Evolutionary conservation across 1,284 basidiomycete species (phyloP).

Genomic region (Irpex rosettiformis): DNA sequence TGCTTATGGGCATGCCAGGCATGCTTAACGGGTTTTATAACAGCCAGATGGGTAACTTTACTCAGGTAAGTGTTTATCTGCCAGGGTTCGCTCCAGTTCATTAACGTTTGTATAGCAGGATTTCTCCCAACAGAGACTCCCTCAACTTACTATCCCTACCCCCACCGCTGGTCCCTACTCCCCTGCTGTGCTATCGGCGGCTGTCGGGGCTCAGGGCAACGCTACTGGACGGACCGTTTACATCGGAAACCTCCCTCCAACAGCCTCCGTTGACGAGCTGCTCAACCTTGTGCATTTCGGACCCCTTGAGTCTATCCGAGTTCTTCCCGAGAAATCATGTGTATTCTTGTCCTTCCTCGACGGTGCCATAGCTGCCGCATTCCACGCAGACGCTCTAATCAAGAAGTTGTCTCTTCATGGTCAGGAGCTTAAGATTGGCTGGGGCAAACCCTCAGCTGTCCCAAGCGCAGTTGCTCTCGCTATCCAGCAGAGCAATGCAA

Average conservation of each 20-base stretch:
- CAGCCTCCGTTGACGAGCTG: slow-evolving; percentile 95
- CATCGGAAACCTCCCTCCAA: slow-evolving; percentile 94
- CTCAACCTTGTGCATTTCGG: slow-evolving; percentile 98
- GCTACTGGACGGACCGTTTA: slow-evolving; percentile 89
- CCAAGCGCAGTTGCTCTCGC: slow-evolving; percentile 81
- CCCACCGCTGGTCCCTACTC: slow-evolving; percentile 54
- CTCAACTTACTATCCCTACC: slow-evolving; percentile 60
- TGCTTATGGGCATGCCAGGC: slow-evolving; percentile 72
- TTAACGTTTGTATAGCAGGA: slow-evolving; percentile 20
- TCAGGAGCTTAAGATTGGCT: slow-evolving; percentile 93
- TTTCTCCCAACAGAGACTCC: slow-evolving; percentile 51
- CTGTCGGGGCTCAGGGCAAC: slow-evolving; percentile 62
- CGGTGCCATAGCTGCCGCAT: slow-evolving; percentile 84
- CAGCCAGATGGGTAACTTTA: slow-evolving; percentile 64
- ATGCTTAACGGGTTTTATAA: slow-evolving; percentile 69
- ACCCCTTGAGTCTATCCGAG: slow-evolving; percentile 91
- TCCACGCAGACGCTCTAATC: slow-evolving; percentile 92
- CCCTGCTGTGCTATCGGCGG: slow-evolving; percentile 64
- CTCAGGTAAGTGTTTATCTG: slow-evolving; percentile 40
- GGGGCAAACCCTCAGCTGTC: slow-evolving; percentile 91
- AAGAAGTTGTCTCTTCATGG: slow-evolving; percentile 90
- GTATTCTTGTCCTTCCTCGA: slow-evolving; percentile 98
- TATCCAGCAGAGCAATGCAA: slow-evolving; percentile 87
- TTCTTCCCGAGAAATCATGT: slow-evolving; percentile 97
- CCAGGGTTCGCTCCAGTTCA: slow-evolving; percentile 7